A percentile compares a stretch with the other conserved stretches of the same genome.
phyloP scores from a whole-genome alignment of 805 yeast genomes.

The Candida anglica region DNA sequence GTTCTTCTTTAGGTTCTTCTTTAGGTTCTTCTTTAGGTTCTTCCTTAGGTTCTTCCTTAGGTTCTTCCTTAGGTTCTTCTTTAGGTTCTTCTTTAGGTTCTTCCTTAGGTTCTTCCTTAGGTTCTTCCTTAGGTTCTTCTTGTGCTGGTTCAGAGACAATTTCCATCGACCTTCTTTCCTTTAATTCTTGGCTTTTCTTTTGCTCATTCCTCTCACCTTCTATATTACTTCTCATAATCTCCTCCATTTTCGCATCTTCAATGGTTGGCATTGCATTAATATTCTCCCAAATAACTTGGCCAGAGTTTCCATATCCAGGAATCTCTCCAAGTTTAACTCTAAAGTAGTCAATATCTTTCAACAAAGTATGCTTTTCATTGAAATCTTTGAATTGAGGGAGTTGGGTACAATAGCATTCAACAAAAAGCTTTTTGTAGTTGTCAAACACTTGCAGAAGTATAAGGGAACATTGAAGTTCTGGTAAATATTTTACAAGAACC shows the following conservation, averaged over 20 bases:
- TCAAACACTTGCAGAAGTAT: conserved; percentile 51
- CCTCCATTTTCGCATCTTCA: conserved; percentile 47
- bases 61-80: too few species aligned
- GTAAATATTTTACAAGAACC: conserved; percentile 55
- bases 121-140: conserved; percentile 3
- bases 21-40: too few species aligned
- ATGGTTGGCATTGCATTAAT: conserved; percentile 49
- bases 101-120: conserved; percentile 1
- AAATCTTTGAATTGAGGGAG: conserved; percentile 45
- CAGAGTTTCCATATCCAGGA: conserved; percentile 59
- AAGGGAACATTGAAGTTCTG: conserved; percentile 42
- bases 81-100: too few species aligned
- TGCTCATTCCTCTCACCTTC: conserved; percentile 17
- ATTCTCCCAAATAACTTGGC: conserved; percentile 59
- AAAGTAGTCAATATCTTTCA: conserved; percentile 62
- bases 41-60: too few species aligned
- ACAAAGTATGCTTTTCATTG: conserved; percentile 49
- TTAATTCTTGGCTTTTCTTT: background rate
- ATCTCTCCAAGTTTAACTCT: conserved; percentile 55
- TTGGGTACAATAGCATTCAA: conserved; percentile 48
- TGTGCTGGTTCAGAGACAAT: background rate
- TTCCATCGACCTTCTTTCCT: background rate
- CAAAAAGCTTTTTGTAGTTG: conserved; percentile 52
- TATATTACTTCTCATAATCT: conserved; percentile 39
- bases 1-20: too few species aligned